Evolutionary conservation across 2,329 filamentous ascomycete genomes (phyloP), one percentile per base, ranked within the genome.

Genomic region (Exophiala alcalophila): DNA sequence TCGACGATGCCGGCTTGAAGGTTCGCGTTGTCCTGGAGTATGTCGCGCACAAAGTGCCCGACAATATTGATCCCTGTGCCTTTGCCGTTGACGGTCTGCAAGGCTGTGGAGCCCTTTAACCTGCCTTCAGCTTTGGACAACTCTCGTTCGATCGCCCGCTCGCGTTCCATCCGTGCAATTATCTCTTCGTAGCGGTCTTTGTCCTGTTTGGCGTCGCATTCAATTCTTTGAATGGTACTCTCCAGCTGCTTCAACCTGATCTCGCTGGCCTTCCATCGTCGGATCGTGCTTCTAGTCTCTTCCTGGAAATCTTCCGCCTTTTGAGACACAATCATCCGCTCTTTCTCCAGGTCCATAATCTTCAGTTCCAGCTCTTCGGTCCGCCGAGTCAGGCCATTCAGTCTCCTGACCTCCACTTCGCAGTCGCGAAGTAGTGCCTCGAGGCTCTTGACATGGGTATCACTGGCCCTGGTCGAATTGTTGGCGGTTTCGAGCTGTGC

Each of bases 1-100:
- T 98, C 92, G 38, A 90, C 80, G 47, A 97, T 94, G 11, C 89
- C 89, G 50, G 92, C 76, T 63, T 98, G 92, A 30, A 98, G 70
- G 56, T 88, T 95, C 7, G 90, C 88, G 60, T 98, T 98, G 63
- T 98, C 92, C 58, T 94, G 84, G 12, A 98, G 72, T 42, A 98
- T 86, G 62, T 97, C 92, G 55, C 90, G 88, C 42, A 98, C 92
- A 57, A 98, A 97, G 60, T 94, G 87, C 14, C 87, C 90, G n/a
- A 97, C 87, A 25, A 94, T 87, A 44, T 73, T 81, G 27, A 85
- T 67, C 2, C 80, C 80, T 53, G 80, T 83, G 19, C 76, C 74
- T 11, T 46, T 43, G 2, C 26, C 38, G 9, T 49, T 44, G 23
- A 54, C 44, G 26, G 33, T 36, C 27, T 54, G 50, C 3, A 54